Evolutionary conservation across 331 rosid genomes (phyloP), one percentile per base, ranked within the genome.

Genomic region (Rhamnella rubrinervis): DNA sequence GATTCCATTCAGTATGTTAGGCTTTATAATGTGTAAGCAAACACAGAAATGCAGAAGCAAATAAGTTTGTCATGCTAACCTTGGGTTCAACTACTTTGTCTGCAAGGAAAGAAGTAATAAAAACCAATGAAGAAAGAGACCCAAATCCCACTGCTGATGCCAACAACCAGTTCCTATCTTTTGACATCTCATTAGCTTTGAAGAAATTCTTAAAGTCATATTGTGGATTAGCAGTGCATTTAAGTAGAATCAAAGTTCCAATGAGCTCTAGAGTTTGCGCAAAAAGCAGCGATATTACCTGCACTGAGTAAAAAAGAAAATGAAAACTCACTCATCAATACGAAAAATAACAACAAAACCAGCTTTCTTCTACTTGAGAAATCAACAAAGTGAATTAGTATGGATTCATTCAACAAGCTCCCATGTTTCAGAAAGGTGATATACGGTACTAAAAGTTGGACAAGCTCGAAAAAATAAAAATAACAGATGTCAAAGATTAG

Each of bases 121-220:
- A 71, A 75, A 90, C 80, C 70, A 90, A 61, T 60, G 87, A 68
- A 31, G 76, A 62, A 35, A 92, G 87, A 80, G 85, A 66, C 76
- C 87, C 93, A 53, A 86, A 76, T 80, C 97, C 97, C 51, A 85
- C 51, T n/a, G 82, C 83, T 37, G 89, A 80, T 66, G 89, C 85
- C 73, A 85, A 74, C 55, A 86, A 44, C 93, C 96, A 88, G 83
- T 71, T 90, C 81, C 93, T 86, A 38, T 67, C 68, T 35, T 64
- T 75, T 8, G 73, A 61, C 61, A 71, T 61, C 53, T 71, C 47
- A 75, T 79, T 65, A n/a, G 41, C 68, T 73, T 71, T 59, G 66
- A 90, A 85, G 76, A 90, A 80, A 65, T 62, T 67, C 13, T 60
- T 21, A 74, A 80, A 75, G 37, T 76, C 74, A 61, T 80, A 78